Evolutionary conservation across 1,284 basidiomycete species (phyloP), one percentile per base, ranked within the genome.

Genomic region (Microbotryum lychnidis-dioicae): DNA sequence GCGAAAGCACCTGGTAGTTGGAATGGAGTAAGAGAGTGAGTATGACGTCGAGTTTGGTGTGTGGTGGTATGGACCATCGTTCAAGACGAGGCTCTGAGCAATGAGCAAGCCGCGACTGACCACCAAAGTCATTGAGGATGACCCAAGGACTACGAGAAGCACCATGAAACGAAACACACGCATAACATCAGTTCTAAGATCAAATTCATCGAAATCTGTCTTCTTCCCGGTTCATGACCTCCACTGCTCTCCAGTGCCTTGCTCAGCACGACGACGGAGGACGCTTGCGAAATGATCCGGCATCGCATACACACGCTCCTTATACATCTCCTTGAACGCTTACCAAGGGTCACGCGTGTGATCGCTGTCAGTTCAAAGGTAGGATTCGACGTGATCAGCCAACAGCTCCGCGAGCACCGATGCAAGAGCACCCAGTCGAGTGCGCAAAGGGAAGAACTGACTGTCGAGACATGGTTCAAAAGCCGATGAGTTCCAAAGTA

Each of bases 41-140:
- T 20, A 25, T 8, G 48, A 51, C 14, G 9, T 31, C 12, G 50
- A 52, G 49, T 29, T 18, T 12, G 12, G 16, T 44, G 56, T 18
- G 9, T 20, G 55, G 29, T 25, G 27, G 55, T 31, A 8, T 31
- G 4, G 31, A 31, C 16, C 3, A 25, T 7, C 18, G 46, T 47
- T 47, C 20, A 42, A n/a, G 53, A 33, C 27, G 7, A 4, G 16
- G 64, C 58, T 56, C 33, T 62, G 61, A 64, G 16, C 46, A 23
- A 47, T 8, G 18, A 23, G 46, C 20, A 18, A 27, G 16, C 20
- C 20, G n/a, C 12, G 20, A 94, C 21, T 92, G 93, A 70, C 91
- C 93, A 69, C 94, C 94, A 76, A 96, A 94, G 80, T 98, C 94
- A 79, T 91, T 97, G 69, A 98, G 85, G 76, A 98, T 91, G 60